Base-by-base conservation (phyloP, 2,329 filamentous ascomycete species). In the Cordyceps militaris region DNA sequence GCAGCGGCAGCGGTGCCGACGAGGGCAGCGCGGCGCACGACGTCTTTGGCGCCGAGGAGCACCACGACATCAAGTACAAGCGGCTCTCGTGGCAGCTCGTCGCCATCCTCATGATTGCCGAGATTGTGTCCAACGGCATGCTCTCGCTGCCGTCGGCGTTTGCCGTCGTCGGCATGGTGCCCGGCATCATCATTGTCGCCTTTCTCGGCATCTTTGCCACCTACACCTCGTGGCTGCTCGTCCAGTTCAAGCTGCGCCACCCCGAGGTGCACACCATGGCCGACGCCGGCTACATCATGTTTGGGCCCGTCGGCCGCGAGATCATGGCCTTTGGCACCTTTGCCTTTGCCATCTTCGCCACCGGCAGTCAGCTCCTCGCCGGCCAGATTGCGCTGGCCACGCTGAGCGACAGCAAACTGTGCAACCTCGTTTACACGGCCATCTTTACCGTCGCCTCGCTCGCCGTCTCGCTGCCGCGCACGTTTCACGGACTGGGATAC, bases 221-320 rank as follows among this genome's bases (percentile, higher is more conserved):
- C 2, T 81, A 79, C 62, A 80, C 78, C 0, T 74, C 73, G 26
- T 78, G 71, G 67, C 64, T 79, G 19, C 70, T 80, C 9, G 75
- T 79, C 34, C 65, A 76, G 57, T 83, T 83, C 69, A 83, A 83
- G 63, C 62, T 80, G 32, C 69, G 71, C 14, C 80, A 82, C 63
- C 76, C 76, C 1, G 73, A 81, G 60, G 79, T 83, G 3, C 81
- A 83, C 63, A 77, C 76, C 53, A 82, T 83, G 69, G 80, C 80
- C 43, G 80, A 83, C 61, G 80, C 79, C 0, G 80, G 80, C 16
- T 68, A 68, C 43, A 75, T 82, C 54, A 70, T 84, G 21, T 80
- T 82, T 56, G 81, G 81, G 3, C 75, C 73, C 1, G 59, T 77
- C 5, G 79, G 80, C 0, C 73, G 78, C 24, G 79, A 79, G 61